phyloP scores from a whole-genome alignment of 1,284 basidiomycete genomes.

The Caloboletus firmus region DNA sequence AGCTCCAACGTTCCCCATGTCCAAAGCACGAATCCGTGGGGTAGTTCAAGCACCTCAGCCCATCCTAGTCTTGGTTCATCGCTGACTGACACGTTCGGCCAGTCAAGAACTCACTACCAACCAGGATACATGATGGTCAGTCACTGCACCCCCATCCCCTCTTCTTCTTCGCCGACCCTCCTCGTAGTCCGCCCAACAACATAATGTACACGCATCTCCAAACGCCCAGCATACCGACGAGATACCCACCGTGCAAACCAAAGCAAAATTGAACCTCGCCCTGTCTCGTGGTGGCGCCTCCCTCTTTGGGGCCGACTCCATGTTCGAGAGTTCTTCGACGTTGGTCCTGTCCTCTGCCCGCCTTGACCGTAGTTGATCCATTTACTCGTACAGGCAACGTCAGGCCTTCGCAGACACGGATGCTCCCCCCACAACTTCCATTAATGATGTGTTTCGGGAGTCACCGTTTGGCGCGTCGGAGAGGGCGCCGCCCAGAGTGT shows the following conservation, averaged over 20 bases:
- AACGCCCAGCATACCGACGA: constrained; percentile 65
- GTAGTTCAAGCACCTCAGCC: constrained; percentile 22
- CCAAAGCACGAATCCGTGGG: constrained; percentile 30
- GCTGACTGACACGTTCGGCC: constrained; percentile 55
- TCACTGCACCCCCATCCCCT: constrained; percentile 2
- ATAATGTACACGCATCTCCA: constrained; percentile 54
- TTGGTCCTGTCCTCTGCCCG: constrained; percentile 28
- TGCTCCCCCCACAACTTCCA: constrained; percentile 68
- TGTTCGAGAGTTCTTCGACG: constrained; percentile 70
- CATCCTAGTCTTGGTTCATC: constrained; percentile 26
- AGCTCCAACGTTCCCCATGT: constrained; percentile 24
- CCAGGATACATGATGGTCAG: constrained; percentile 72
- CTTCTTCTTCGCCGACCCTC: not conserved
- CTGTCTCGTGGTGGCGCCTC: constrained; percentile 59
- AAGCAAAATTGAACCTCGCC: constrained; percentile 71
- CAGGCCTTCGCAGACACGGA: constrained; percentile 67
- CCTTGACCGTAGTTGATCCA: not conserved
- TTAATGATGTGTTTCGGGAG: constrained; percentile 70
- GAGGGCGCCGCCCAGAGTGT: constrained; percentile 32
- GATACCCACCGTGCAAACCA: constrained; percentile 66
- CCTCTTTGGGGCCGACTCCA: constrained; percentile 76
- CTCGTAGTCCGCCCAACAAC: constrained; percentile 58
- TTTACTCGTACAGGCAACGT: constrained; percentile 45
- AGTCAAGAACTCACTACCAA: constrained; percentile 72
- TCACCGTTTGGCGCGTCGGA: constrained; percentile 32